A percentile compares a stretch with the other conserved stretches of the same genome.
phyloP scores from a whole-genome alignment of 495 filamentous ascomycete species.

The Penicillium argentinense region DNA sequence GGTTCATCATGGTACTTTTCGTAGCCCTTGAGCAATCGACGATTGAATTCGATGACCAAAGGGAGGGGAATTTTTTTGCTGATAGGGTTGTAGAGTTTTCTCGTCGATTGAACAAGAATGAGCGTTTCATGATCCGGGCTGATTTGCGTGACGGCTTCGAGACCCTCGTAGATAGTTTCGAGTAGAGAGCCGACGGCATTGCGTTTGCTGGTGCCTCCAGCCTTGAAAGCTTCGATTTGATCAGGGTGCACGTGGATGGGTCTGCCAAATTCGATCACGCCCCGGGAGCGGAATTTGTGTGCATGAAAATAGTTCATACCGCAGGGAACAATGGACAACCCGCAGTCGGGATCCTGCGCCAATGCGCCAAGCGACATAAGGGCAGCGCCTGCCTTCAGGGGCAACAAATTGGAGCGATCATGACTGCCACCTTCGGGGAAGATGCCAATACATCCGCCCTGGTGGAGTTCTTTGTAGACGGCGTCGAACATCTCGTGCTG shows the following conservation, averaged over 20 bases:
- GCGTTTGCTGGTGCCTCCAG: slow-evolving; percentile 63
- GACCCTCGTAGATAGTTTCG: slow-evolving; percentile 77
- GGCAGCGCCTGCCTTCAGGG: slow-evolving; percentile 93
- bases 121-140: slow-evolving; percentile 93
- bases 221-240: slow-evolving; percentile 79
- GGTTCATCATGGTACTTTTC: slow-evolving; percentile 86
- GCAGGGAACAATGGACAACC: slow-evolving; percentile 88
- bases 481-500: slow-evolving; percentile 89
- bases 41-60: slow-evolving; percentile 91
- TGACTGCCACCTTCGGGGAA: slow-evolving; percentile 98
- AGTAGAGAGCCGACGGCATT: slow-evolving; percentile 79
- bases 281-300: slow-evolving; percentile 95
- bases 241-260: slow-evolving; percentile 79
- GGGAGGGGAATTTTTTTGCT: slow-evolving; percentile 92
- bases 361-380: slow-evolving; percentile 97
- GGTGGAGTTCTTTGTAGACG: slow-evolving; percentile 76
- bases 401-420: slow-evolving; percentile 88
- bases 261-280: slow-evolving; percentile 90
- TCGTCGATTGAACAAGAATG: slow-evolving; percentile 92
- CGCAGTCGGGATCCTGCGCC: slow-evolving; percentile 77
- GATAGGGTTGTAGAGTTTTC: slow-evolving; percentile 87
- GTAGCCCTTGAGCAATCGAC: slow-evolving; percentile 86
- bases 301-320: slow-evolving; percentile 99
- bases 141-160: slow-evolving; percentile 87
- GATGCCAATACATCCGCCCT: slow-evolving; percentile 88